Base-by-base conservation (phyloP, 139 green algal genomes). In the Tetradesmus lagerheimii region DNA sequence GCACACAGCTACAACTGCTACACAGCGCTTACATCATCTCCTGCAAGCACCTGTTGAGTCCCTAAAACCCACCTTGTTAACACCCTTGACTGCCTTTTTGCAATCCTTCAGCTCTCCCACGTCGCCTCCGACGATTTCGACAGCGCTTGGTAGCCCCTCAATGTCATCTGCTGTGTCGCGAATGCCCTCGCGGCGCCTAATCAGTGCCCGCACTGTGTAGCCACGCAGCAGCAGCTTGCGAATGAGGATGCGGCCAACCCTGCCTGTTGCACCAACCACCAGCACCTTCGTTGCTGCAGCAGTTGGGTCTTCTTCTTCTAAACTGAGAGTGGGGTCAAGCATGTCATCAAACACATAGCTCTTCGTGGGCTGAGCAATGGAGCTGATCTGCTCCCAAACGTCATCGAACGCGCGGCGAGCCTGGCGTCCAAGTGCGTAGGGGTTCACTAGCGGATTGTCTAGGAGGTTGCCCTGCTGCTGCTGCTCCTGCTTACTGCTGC, bases 201-300 rank as follows among this genome's bases (percentile, higher is more conserved):
- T 95, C 34, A 99, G 88, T 62, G 95, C 97, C 18, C 92, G 89
- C 2, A 99, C 97, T 50, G 94, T 97, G 93, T 99, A 99, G 47
- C 98, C 98, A 39, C 98, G 95, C 76, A 99, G 94, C 71, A 99
- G 90, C 89, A 99, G 95, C 93, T 99, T 99, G 45, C 98, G 94
- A 4, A 98, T 91, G 2, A 99, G 92, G 29, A 99, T 95, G 34
- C 95, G 91, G 41, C 98, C 98, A 12, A 99, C 97, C 16, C 97
- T 91, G 12, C 97, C 98, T 9, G 98, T 99, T 50, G 97, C 98
- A 0, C 98, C 98, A 0, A 97, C 92, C 11, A 99, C 97, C n/a
- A 99, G 93, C 31, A 99, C 98, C 0, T 92, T 98, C 18, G 98
- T 99, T 83, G 92, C 94, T 34, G 91, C 83, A 23, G 97, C 97